Conservation (phyloP, 2,329 filamentous ascomycete species). For the Fusarium sp. region DNA sequence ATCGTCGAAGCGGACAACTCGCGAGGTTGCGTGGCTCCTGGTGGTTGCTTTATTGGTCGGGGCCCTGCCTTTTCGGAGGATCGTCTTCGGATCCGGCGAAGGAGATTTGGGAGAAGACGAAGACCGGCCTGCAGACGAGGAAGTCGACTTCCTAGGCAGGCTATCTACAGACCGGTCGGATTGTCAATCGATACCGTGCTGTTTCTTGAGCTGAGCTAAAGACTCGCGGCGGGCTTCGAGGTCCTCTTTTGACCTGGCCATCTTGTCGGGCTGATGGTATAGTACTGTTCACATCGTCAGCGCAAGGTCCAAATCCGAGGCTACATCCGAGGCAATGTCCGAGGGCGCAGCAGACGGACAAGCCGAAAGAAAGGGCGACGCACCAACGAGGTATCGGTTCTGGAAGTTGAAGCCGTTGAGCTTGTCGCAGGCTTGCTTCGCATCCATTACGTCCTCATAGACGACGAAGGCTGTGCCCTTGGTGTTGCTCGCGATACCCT, state of each 20-base stretch:
- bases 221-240: constrained; percentile 94
- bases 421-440: constrained; percentile 99
- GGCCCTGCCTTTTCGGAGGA: constrained; percentile 58
- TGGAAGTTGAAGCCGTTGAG: constrained; percentile 99
- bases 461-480: constrained; percentile 99
- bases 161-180: constrained; percentile 75
- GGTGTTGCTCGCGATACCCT: constrained; percentile 96
- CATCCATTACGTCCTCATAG: constrained; percentile 99
- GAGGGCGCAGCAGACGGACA: not conserved
- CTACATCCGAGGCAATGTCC: constrained; percentile 7
- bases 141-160: constrained; percentile 56
- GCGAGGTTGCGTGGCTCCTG: constrained; percentile 52
- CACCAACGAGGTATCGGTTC: constrained; percentile 98
- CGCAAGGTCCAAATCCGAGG: constrained; percentile 1
- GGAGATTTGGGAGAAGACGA: constrained; percentile 57
- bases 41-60: constrained; percentile 49
- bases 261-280: constrained; percentile 75
- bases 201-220: constrained; percentile 97
- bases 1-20: constrained; percentile 58
- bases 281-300: constrained; percentile 58
- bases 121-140: constrained; percentile 73
- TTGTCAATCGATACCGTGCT: constrained; percentile 99
- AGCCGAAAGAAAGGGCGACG: constrained; percentile 51
- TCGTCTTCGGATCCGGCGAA: constrained; percentile 57
- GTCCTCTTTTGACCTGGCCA: constrained; percentile 89